A percentile compares a stretch with the other conserved stretches of the same genome.
Conservation (phyloP, 805 yeast genomes). For the Debaryomyces tyrocola region DNA sequence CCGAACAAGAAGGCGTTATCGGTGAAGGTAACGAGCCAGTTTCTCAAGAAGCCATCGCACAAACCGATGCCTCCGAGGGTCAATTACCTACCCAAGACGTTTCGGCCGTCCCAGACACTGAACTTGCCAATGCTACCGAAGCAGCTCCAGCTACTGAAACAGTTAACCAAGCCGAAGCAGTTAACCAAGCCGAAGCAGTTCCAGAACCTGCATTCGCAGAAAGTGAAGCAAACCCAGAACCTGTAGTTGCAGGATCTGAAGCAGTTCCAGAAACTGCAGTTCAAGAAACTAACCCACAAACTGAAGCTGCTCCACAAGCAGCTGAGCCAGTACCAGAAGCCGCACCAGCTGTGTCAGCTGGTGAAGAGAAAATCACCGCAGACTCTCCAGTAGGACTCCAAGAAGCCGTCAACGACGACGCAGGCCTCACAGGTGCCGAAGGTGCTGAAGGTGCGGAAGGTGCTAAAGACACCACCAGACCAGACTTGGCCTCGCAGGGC, state of each 20-base stretch:
- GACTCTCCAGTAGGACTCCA: conserved; percentile 1
- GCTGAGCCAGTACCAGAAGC: not conserved
- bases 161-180: not conserved
- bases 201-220: conserved; percentile 7
- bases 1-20: not conserved
- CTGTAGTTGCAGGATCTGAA: conserved; percentile 4
- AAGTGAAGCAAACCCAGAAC: conserved; percentile 9
- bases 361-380: conserved; percentile 1
- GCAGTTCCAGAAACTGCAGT: conserved; percentile 5
- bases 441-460: conserved; percentile 7
- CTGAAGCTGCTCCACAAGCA: conserved; percentile 1
- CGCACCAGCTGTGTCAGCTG: conserved; percentile 11
- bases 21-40: too few species aligned
- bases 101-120: not conserved
- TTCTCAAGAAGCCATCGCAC: not conserved
- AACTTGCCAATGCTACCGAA: not conserved
- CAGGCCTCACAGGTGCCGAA: not conserved
- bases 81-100: not conserved
- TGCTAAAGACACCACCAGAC: conserved; percentile 4
- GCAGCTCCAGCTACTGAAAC: conserved; percentile 2
- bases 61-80: not conserved
- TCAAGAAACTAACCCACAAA: conserved; percentile 1
- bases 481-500: conserved; percentile 7
- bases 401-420: conserved; percentile 7
- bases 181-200: conserved; percentile 2